Evolutionary conservation across 441 rosid genomes (phyloP).

Genomic region (Capsella rubella): DNA sequence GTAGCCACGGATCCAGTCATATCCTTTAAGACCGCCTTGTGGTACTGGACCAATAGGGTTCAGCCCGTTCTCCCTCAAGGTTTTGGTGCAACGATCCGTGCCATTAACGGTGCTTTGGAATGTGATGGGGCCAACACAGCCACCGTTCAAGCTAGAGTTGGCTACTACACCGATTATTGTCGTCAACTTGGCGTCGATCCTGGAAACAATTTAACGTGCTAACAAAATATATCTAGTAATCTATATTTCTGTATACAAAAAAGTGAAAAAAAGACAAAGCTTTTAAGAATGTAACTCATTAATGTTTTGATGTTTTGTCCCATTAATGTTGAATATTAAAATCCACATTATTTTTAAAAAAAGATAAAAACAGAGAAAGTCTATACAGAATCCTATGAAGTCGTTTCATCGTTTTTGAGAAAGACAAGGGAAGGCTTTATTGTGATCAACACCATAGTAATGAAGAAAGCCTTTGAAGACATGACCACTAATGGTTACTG

Average conservation of each 20-base stretch:
- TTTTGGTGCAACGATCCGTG: slow-evolving; percentile 68
- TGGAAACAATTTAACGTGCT: slow-evolving; percentile 62
- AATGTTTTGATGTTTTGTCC: background rate
- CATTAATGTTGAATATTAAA: background rate
- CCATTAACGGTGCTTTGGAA: slow-evolving; percentile 64
- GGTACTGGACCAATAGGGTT: slow-evolving; percentile 69
- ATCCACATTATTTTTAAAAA: background rate
- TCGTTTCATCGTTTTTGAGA: slow-evolving; percentile 27
- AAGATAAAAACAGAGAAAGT: slow-evolving; percentile 31
- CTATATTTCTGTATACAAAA: background rate
- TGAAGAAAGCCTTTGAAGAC: slow-evolving; percentile 68
- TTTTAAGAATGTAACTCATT: slow-evolving; percentile 9
- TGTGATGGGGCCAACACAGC: slow-evolving; percentile 59
- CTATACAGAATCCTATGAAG: slow-evolving; percentile 24
- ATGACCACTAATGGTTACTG: slow-evolving; percentile 66
- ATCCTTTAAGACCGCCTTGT: slow-evolving; percentile 64
- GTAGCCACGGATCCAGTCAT: slow-evolving; percentile 59
- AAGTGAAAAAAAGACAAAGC: background rate
- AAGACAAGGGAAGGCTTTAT: slow-evolving; percentile 44
- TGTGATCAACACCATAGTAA: slow-evolving; percentile 58
- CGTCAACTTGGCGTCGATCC: slow-evolving; percentile 63
- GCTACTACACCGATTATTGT: slow-evolving; percentile 61
- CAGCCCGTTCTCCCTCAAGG: slow-evolving; percentile 60
- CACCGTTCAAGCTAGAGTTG: slow-evolving; percentile 53
- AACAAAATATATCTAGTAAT: slow-evolving; percentile 30